Conservation (phyloP, 208 protist species). For the Leishmania major region DNA sequence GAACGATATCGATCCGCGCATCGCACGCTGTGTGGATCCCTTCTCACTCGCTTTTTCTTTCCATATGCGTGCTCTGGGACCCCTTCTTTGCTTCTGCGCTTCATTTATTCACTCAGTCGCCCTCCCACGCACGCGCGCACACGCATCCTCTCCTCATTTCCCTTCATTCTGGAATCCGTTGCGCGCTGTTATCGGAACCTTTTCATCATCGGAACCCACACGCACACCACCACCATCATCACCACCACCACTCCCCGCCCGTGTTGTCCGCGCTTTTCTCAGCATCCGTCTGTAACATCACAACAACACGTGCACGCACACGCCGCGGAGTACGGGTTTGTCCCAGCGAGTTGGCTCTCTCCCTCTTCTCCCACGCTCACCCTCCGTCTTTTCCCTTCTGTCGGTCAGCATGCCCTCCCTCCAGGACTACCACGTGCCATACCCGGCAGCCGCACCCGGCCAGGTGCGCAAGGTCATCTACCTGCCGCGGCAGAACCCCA, state of each 20-base stretch:
- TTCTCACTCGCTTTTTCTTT: not conserved
- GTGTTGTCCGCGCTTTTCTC: not conserved
- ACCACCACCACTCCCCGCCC: too few species aligned
- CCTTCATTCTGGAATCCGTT: too few species aligned
- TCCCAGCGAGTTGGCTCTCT: not conserved
- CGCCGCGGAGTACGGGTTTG: not conserved
- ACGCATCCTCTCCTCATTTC: not conserved
- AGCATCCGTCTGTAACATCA: not conserved
- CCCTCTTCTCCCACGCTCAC: constrained; percentile 4
- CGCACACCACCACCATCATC: too few species aligned
- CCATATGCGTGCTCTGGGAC: not conserved
- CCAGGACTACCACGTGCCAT: constrained; percentile 62
- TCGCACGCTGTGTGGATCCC: not conserved
- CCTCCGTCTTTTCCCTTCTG: constrained; percentile 5
- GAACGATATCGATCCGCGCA: too few species aligned
- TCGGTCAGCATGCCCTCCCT: constrained; percentile 38
- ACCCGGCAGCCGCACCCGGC: constrained; percentile 56
- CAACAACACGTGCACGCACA: not conserved
- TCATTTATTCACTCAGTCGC: not conserved
- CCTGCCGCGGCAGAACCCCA: constrained; percentile 44
- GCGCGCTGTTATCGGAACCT: too few species aligned
- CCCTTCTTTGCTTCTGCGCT: not conserved
- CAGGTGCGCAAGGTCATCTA: constrained; percentile 81
- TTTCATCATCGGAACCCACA: too few species aligned
- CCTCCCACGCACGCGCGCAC: not conserved